Percentiles rank a stretch among this genome's conserved stretches.
Evolutionary conservation across 257 asterid genomes (phyloP).

Genomic region (Galeopsis tetrahit): DNA sequence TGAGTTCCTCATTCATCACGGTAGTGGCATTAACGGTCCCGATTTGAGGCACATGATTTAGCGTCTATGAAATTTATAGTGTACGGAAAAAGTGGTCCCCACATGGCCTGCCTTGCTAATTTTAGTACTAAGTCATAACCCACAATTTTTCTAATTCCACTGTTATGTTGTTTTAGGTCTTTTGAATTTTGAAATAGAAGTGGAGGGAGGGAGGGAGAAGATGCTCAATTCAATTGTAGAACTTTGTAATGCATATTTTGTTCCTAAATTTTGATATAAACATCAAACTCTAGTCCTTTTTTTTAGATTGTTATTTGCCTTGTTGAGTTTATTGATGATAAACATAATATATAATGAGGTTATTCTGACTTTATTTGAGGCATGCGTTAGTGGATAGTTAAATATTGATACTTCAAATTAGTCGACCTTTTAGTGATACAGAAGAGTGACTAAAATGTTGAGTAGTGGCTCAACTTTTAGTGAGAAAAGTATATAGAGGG

Average conservation of each 20-base stretch:
- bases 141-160: constrained; percentile 50
- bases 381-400: too few relatives aligned
- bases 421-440: too few relatives aligned
- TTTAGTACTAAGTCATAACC: constrained; percentile 49
- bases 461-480: constrained; percentile 28
- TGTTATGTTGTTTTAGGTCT: constrained; percentile 33
- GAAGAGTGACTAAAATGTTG: not conserved
- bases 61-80: constrained; percentile 32
- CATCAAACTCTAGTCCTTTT: constrained; percentile 20
- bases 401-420: too few relatives aligned
- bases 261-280: constrained; percentile 37
- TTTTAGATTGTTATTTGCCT: too few relatives aligned
- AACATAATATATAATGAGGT: too few relatives aligned
- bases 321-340: too few relatives aligned
- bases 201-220: constrained; percentile 36
- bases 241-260: constrained; percentile 45
- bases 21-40: constrained; percentile 55
- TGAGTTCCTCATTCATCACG: constrained; percentile 78
- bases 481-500: constrained; percentile 29
- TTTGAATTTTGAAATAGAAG: constrained; percentile 45
- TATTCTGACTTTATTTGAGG: too few relatives aligned
- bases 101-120: constrained; percentile 34
- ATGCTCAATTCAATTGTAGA: constrained; percentile 50
- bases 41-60: constrained; percentile 81
- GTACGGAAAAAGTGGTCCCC: constrained; percentile 35